phyloP scores from a whole-genome alignment of 768 basidiomycete species.

The Rhodotorula kratochvilovae region DNA sequence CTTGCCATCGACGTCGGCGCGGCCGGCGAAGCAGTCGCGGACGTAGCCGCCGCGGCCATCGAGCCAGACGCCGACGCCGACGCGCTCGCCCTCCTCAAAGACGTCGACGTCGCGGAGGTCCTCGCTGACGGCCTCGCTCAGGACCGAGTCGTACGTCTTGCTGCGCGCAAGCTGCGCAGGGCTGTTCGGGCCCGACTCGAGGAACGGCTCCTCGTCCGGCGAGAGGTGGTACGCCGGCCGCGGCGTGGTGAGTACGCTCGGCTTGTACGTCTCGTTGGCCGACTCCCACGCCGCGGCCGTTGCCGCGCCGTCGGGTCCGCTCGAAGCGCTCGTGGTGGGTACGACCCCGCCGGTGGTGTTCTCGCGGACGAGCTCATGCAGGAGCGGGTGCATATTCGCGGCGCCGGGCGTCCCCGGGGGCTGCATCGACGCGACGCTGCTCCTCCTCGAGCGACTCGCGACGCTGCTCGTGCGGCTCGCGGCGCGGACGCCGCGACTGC shows the following conservation, averaged over 20 bases:
- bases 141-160: conserved; percentile 14
- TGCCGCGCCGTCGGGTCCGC: neutral
- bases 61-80: conserved; percentile 63
- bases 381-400: conserved; percentile 6
- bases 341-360: conserved; percentile 33
- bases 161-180: neutral
- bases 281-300: conserved; percentile 17
- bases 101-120: conserved; percentile 45
- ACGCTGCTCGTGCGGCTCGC: conserved; percentile 5
- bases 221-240: neutral
- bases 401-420: neutral
- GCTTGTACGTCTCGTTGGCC: conserved; percentile 32
- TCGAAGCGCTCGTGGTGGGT: neutral
- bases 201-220: conserved; percentile 16
- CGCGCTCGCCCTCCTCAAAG: conserved; percentile 65
- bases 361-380: conserved; percentile 31
- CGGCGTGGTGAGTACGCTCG: conserved; percentile 14
- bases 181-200: conserved; percentile 27
- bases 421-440: neutral
- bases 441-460: neutral
- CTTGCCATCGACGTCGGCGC: conserved; percentile 46
- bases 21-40: conserved; percentile 75
- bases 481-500: neutral
- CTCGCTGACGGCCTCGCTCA: neutral
- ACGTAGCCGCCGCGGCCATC: conserved; percentile 65